Conservation (phyloP, 345 rosid species). For the Syzygium grande region DNA sequence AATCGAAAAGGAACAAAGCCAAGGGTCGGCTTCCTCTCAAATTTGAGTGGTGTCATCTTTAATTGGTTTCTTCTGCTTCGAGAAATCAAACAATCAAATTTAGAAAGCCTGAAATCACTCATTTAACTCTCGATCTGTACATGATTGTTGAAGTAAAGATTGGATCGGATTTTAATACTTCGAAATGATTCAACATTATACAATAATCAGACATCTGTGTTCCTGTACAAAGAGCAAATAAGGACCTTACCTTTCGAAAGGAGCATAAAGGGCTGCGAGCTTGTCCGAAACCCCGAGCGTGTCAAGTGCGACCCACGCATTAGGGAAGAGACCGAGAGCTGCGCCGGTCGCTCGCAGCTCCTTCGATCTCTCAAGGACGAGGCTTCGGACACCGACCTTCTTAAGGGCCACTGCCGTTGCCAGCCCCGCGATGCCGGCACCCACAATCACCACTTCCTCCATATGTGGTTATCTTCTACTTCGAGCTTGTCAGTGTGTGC, state of each 20-base stretch:
- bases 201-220: not conserved
- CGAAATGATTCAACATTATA: not conserved
- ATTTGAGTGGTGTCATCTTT: not conserved
- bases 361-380: constrained; percentile 21
- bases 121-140: not conserved
- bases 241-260: not conserved
- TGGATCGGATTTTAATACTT: not conserved
- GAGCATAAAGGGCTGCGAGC: constrained; percentile 15
- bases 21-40: not conserved
- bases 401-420: constrained; percentile 30
- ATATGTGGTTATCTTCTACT: not conserved
- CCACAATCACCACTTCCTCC: not conserved
- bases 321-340: constrained; percentile 19
- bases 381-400: constrained; percentile 19
- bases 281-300: constrained; percentile 30
- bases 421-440: constrained; percentile 30
- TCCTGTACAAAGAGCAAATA: not conserved
- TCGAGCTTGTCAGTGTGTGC: not conserved
- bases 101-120: not conserved
- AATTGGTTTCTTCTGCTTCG: not conserved
- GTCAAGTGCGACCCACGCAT: constrained; percentile 40
- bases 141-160: not conserved
- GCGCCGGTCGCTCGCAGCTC: constrained; percentile 20
- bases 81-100: too few relatives aligned
- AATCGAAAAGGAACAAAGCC: not conserved